Evolutionary conservation across 2,329 filamentous ascomycete genomes (phyloP), one percentile per base, ranked within the genome.

Genomic region (Drechslerella coelobrocha): DNA sequence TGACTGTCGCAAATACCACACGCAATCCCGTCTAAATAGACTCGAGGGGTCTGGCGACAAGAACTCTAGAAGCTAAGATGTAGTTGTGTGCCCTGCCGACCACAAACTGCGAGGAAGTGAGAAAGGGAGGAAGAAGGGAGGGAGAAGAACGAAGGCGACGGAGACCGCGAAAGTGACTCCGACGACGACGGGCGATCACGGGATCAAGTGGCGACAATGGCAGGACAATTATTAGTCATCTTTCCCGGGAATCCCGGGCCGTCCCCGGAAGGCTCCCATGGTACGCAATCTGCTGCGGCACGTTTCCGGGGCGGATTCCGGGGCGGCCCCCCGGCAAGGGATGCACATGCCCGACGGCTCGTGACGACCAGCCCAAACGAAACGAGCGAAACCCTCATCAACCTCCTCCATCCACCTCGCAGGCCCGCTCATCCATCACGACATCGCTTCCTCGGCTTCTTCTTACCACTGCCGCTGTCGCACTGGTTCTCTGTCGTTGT

Each of bases 181-280:
- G 26, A 37, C 24, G 6, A 14, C 41, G 53, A 71, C 66, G 66
- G 66, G 66, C 41, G 39, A 48, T 71, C 66, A 71, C 66, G 66
- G 59, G 59, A 53, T 43, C 34, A 31, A 39, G 56, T 14, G 34
- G 34, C 34, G 12, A n/a, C 34, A n/a, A n/a, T n/a, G n/a, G n/a
- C n/a, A n/a, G n/a, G n/a, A n/a, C 14, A 21, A 45, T 45, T 45
- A 45, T 5, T 45, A 5, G n/a, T 45, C 19, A n/a, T 31, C 29
- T 31, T 6, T 12, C 29, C 29, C 6, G 12, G 29, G 12, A 12
- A 6, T 6, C 6, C 29, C 29, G 6, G 29, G 29, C 12, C 6
- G 29, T 31, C 29, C n/a, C n/a, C n/a, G n/a, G n/a, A n/a, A n/a
- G n/a, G n/a, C n/a, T n/a, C n/a, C n/a, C n/a, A n/a, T n/a, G n/a